Conservation (phyloP, 345 rosid species). For the Turritis glabra region DNA sequence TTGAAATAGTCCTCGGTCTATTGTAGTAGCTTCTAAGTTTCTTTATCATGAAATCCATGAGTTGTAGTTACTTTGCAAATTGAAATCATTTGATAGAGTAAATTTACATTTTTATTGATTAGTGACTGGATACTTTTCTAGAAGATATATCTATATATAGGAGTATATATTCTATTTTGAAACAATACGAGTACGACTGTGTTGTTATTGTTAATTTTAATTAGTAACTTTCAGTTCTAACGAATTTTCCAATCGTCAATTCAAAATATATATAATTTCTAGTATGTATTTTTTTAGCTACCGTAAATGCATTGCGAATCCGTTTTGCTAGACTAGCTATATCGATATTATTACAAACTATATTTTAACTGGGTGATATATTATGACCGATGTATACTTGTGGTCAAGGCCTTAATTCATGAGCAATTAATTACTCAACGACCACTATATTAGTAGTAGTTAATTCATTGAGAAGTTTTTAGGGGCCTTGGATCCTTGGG, state of each 20-base stretch:
- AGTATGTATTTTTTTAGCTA: not conserved
- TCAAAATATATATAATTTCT: not conserved
- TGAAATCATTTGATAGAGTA: conserved; percentile 22
- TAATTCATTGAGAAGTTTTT: not conserved
- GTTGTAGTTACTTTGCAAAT: conserved; percentile 2
- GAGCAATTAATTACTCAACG: not conserved
- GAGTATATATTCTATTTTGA: not conserved
- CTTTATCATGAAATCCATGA: conserved; percentile 10
- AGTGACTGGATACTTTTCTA: not conserved
- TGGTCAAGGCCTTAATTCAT: not conserved
- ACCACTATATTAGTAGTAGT: not conserved
- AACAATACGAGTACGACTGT: not conserved
- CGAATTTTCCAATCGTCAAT: not conserved
- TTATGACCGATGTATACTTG: too few species aligned
- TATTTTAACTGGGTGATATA: too few species aligned
- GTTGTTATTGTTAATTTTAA: not conserved
- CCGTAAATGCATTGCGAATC: not conserved
- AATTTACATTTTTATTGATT: not conserved
- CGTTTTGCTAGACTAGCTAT: not conserved
- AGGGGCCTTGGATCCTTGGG: conserved; percentile 2
- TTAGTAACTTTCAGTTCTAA: not conserved
- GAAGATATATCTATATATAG: not conserved
- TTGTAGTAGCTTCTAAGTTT: conserved; percentile 34
- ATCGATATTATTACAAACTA: too few species aligned
- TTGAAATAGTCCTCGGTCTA: not conserved